A percentile compares a stretch with the other conserved stretches of the same genome.
Evolutionary conservation across 495 filamentous ascomycete species (phyloP).

Genomic region (Penicillium chermesinum): DNA sequence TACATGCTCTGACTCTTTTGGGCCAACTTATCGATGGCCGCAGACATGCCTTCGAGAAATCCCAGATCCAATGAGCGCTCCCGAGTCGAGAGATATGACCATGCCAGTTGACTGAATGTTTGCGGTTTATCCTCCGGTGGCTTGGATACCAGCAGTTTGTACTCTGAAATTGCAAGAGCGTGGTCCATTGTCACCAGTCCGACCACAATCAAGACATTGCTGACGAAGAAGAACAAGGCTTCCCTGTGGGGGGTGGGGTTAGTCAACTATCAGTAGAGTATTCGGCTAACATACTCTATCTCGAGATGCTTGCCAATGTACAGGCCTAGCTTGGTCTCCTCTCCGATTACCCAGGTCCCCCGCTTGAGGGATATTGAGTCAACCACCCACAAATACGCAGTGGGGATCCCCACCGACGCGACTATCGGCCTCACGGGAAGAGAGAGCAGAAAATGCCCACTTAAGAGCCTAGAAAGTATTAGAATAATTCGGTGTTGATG

Average conservation of each 20-base stretch:
- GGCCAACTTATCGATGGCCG: slow-evolving; percentile 48
- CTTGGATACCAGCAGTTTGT: slow-evolving; percentile 1
- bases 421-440: slow-evolving; percentile 49
- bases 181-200: slow-evolving; percentile 62
- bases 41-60: slow-evolving; percentile 44
- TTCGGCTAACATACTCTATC: slow-evolving; percentile 47
- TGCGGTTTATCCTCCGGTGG: neutral
- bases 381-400: slow-evolving; percentile 62
- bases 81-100: slow-evolving; percentile 4
- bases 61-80: neutral
- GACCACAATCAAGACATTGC: slow-evolving; percentile 59
- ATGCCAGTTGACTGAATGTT: neutral
- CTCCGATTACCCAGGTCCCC: slow-evolving; percentile 62
- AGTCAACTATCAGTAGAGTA: neutral
- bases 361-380: slow-evolving; percentile 56
- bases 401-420: slow-evolving; percentile 54
- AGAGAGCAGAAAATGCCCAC: slow-evolving; percentile 41
- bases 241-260: slow-evolving; percentile 5
- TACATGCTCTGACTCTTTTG: slow-evolving; percentile 65
- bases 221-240: slow-evolving; percentile 61
- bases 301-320: slow-evolving; percentile 58
- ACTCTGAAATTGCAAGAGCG: slow-evolving; percentile 50
- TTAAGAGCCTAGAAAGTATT: neutral
- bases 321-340: slow-evolving; percentile 54
- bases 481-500: neutral